These are phyloP conservation scores for Yamadazyma blattariae DNA, from an alignment of 1,139 yeast species.

Conservation along the genomic window DNA sequence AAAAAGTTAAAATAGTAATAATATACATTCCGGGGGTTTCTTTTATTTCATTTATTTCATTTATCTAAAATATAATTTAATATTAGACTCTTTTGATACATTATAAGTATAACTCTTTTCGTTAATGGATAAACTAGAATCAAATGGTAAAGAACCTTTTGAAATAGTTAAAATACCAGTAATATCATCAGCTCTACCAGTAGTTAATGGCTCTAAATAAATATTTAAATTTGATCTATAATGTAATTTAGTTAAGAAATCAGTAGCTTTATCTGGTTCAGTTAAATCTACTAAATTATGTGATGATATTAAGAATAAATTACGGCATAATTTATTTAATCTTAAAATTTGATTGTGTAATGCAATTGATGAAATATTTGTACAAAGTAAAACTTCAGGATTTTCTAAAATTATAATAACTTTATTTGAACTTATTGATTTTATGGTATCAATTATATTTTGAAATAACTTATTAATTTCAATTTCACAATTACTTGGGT, in stretches of 20 bases:
- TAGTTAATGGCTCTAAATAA: conserved; percentile 60
- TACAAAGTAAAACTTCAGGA: conserved; percentile 50
- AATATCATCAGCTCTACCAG: conserved; percentile 82
- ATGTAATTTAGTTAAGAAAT: conserved; percentile 45
- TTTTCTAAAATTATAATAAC: conserved; percentile 42
- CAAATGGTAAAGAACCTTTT: conserved; percentile 44
- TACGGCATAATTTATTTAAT: conserved; percentile 34
- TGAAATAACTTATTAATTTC: conserved; percentile 23
- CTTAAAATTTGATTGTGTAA: conserved; percentile 33
- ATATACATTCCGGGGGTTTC: not conserved
- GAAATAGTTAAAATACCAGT: conserved; percentile 68
- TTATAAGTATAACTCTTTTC: conserved; percentile 69
- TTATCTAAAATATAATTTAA: conserved; percentile 45
- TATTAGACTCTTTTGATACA: conserved; percentile 53
- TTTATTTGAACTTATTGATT: conserved; percentile 8
- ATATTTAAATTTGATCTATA: conserved; percentile 52
- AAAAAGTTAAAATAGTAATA: too few relatives aligned
- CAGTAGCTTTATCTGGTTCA: conserved; percentile 40
- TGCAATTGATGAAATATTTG: conserved; percentile 29
- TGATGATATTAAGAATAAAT: conserved; percentile 31
- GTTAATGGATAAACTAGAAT: conserved; percentile 12
- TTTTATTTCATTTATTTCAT: not conserved
- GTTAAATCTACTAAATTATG: conserved; percentile 35
- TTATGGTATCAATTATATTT: conserved; percentile 13
- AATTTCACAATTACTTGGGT: conserved; percentile 18